A percentile compares a stretch with the other conserved stretches of the same genome.
phyloP scores from a whole-genome alignment of 225 moss, liverwort and hornwort genomes.

The Sphagnum contortum region DNA sequence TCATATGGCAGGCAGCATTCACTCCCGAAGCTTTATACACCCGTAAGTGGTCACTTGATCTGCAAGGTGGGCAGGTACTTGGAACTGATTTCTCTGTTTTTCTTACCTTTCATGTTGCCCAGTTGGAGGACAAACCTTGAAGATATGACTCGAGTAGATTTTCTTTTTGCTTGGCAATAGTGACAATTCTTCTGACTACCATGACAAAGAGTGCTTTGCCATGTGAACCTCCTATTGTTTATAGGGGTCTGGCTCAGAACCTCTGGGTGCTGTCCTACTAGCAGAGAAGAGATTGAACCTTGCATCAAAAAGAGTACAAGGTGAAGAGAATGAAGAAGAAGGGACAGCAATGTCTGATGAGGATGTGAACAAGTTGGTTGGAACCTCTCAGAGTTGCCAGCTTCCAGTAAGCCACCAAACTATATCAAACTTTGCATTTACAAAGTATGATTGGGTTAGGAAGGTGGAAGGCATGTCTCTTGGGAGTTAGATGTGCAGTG shows the following conservation, averaged over 20 bases:
- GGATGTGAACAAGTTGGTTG: constrained; percentile 78
- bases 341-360: constrained; percentile 56
- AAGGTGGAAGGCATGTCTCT: not conserved
- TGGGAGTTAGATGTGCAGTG: too few relatives aligned
- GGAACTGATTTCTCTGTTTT: not conserved
- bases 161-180: not conserved
- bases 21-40: constrained; percentile 70
- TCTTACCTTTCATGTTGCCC: not conserved
- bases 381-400: constrained; percentile 68
- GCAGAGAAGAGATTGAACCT: constrained; percentile 60
- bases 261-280: not conserved
- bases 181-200: too few relatives aligned
- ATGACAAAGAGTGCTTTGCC: too few relatives aligned
- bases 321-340: constrained; percentile 51
- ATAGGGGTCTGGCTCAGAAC: not conserved
- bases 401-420: constrained; percentile 29
- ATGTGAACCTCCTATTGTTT: too few relatives aligned
- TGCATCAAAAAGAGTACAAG: constrained; percentile 25
- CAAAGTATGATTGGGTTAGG: not conserved
- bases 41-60: constrained; percentile 63
- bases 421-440: not conserved
- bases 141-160: not conserved
- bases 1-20: constrained; percentile 53
- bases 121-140: too few relatives aligned
- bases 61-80: constrained; percentile 23